Conservation (phyloP, 1,139 yeast genomes). For the Magnusiomyces sp. region DNA sequence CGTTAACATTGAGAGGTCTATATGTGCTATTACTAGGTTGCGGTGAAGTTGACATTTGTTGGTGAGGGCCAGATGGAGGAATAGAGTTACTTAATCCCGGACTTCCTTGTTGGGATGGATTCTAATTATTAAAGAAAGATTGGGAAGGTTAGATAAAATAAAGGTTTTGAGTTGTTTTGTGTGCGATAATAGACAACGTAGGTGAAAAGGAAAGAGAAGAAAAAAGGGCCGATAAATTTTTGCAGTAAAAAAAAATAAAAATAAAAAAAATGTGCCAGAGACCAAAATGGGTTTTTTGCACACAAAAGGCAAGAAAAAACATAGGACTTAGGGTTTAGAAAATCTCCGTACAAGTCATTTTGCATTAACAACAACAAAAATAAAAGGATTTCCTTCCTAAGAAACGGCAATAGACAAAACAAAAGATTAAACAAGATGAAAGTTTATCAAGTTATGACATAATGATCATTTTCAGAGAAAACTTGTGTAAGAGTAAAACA, state of each 20-base stretch:
- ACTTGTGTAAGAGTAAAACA: neutral
- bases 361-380: no score
- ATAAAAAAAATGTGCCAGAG: neutral
- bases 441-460: neutral
- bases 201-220: neutral
- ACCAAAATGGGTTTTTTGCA: no score
- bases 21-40: constrained; percentile 34
- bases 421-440: neutral
- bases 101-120: constrained; percentile 8
- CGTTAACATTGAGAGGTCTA: constrained; percentile 90
- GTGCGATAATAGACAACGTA: neutral
- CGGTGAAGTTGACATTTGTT: constrained; percentile 9
- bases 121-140: constrained; percentile 4
- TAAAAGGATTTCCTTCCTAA: no score
- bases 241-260: neutral
- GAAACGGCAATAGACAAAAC: neutral
- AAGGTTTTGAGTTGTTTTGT: neutral
- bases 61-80: constrained; percentile 11
- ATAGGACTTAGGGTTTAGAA: no score
- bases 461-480: neutral
- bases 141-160: neutral
- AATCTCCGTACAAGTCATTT: no score
- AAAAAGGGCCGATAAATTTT: constrained; percentile 4
- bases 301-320: no score
- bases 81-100: constrained; percentile 8